Conservation (phyloP, 140 eudicot species). For the Anethum foeniculum region DNA sequence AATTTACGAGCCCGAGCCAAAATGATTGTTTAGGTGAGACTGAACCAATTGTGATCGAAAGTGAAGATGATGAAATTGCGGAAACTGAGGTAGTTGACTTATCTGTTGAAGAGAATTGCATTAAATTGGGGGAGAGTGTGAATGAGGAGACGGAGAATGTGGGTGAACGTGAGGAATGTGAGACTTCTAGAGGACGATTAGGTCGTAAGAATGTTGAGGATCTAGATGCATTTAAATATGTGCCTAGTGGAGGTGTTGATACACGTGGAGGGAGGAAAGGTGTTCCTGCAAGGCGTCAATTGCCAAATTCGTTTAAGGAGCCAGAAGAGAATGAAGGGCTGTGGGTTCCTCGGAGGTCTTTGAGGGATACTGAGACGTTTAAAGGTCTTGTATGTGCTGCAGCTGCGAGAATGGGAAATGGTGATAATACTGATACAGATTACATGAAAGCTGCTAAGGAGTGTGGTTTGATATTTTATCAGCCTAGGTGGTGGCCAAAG, state of each 20-base stretch:
- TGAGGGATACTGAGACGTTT: neutral
- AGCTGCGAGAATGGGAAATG: neutral
- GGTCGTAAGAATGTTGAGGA: slow-evolving; percentile 9
- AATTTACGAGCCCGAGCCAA: too few species aligned
- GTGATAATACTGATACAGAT: neutral
- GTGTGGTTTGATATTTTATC: neutral
- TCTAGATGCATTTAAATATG: slow-evolving; percentile 8
- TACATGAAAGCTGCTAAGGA: slow-evolving; percentile 1
- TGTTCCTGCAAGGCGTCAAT: neutral
- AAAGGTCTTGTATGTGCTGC: neutral
- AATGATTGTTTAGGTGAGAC: neutral
- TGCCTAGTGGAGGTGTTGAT: slow-evolving; percentile 6
- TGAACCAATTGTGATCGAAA: slow-evolving; percentile 1
- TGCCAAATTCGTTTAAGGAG: slow-evolving; percentile 10
- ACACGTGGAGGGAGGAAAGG: neutral
- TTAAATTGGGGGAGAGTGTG: neutral
- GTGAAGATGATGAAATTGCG: neutral
- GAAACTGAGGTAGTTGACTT: slow-evolving; percentile 1
- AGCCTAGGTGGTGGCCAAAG: slow-evolving; percentile 12
- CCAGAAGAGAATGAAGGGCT: neutral
- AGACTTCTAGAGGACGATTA: neutral
- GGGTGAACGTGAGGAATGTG: neutral
- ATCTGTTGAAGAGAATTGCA: neutral
- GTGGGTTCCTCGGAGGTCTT: slow-evolving; percentile 4
- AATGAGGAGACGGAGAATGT: neutral